Base-by-base conservation (phyloP, 83 land plant genomes). In the Diphasiastrum complanatum region DNA sequence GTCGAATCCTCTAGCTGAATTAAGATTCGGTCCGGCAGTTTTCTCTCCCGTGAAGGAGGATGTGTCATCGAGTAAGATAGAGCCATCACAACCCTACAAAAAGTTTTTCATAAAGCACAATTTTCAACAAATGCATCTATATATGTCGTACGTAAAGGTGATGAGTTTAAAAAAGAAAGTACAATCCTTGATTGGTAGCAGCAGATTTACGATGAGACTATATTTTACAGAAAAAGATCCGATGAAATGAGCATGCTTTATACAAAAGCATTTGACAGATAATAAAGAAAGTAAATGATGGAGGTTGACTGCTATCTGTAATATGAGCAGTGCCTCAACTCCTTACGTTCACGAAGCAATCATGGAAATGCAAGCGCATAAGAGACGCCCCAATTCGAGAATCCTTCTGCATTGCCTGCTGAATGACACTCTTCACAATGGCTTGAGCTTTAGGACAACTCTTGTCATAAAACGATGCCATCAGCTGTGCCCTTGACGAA, bases 41-140 rank as follows among this genome's bases (percentile, higher is more conserved):
- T 79, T 79, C 59, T 79, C 83, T 48, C 83, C 79, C 3, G 11
- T 70, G 22, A 65, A 19, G 22, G 58, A 33, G 53, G 51, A 33
- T 18, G 70, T 65, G 26, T 66, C 78, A 67, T 79, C 82, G 10
- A 79, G 71, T 26, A 79, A 51, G 5, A 79, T 18, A 8, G 82
- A 79, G 10, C 45, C 82, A 36, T 79, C 82, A 66, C 82, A 79
- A 1, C 82, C 82, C 82, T 79, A 51, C 45, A 16, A 49, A 27
- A 31, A 30, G 30, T 3, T 1, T 1, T 37, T n/a, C 24, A 60
- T 22, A 12, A 8, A 16, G 8, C 20, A 22, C 23, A n/a, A 16
- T 50, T 50, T 11, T 50, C 1, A 31, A 60, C 12, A 82, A 58
- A 29, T 85, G 61, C 46, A 30, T 34, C 32, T 47, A 31, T 10